Base-by-base conservation (phyloP, 2,329 filamentous ascomycete genomes). In the Cyclaneusma minus region DNA sequence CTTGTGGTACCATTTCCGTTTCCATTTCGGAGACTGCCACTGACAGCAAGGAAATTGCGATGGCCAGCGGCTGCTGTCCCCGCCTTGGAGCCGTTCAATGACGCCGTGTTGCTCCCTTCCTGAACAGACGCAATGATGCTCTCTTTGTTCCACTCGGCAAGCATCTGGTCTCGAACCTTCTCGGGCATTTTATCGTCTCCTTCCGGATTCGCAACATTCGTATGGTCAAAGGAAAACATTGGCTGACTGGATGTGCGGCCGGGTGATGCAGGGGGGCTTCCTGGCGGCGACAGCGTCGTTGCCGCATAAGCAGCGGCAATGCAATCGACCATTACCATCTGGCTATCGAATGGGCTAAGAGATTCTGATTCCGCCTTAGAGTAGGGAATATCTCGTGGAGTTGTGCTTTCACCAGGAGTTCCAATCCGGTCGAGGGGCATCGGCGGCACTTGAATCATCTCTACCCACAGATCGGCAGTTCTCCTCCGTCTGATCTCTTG, bases 121-220 rank as follows among this genome's bases (percentile, higher is more conserved):
- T 78, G 70, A 25, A 81, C 63, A 19, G 68, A 61, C 7, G 73
- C 66, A 27, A 89, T 56, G 16, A 78, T 79, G 9, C 60, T 54
- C 13, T 92, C 84, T 43, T 74, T 73, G 20, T 71, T 77, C 87
- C 87, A 94, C 24, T 80, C 68, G 12, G 67, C 59, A 30, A 83
- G 55, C 66, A 94, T 80, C 37, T 81, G 67, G 34, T 89, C 80
- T 36, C 65, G 71, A 38, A 83, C 68, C 15, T 58, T 61, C 10
- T 56, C 48, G 0, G 83, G 78, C 3, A 93, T 56, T 30, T 74
- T 63, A n/a, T 54, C 50, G 18, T 62, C 56, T 4, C 44, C 42
- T 13, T 57, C 32, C 36, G 41, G 24, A 21, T 37, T 35, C 2
- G 50, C 43, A 6, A 53, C 52, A 28, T 42, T 54, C 15, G 44